Base-by-base conservation (phyloP, 768 basidiomycete species). In the Panus rudis region DNA sequence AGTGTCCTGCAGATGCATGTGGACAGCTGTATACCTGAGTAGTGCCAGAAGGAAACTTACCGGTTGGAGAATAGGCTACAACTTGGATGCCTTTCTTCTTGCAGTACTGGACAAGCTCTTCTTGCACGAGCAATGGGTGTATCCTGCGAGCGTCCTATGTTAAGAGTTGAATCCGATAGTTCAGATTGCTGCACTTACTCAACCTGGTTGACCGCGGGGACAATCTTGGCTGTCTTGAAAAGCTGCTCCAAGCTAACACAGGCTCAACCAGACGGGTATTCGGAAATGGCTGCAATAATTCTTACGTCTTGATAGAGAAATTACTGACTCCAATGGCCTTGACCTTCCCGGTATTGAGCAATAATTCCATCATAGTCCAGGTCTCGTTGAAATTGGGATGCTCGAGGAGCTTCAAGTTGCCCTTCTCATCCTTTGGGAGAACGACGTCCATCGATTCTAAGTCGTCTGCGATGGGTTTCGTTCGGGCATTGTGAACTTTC, bases 291-390 rank as follows among this genome's bases (percentile, higher is more conserved):
- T 30, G 28, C 10, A 10, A 35, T 14, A 35, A 16, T n/a, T 16
- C 33, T 8, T 35, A 35, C 13, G 64, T 60, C 41, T 61, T 56
- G 39, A 67, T 60, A 32, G 60, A 65, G 52, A 68, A 70, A 58
- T 72, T 73, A 37, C 61, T 66, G 8, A 72, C 65, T 11, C 69
- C 70, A 50, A 64, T 66, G 22, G 53, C 41, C 41, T 52, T 63
- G 26, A 51, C 63, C 47, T 61, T 62, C 13, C 61, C 60, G 16
- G 78, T 71, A 55, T 75, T 71, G 66, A 75, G 71, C 12, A 90
- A 57, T 48, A 71, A 73, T 58, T 84, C 86, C 79, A 92, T 84
- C 41, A 64, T 60, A 53, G 78, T 79, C 88, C 88, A 92, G 21
- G 87, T 85, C 52, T 91, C 28, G 28, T 30, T 30, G 28, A 30